A percentile compares a stretch with the other conserved stretches of the same genome.
Evolutionary conservation across 768 basidiomycete genomes (phyloP).

Genomic region (Mrakia gelida): DNA sequence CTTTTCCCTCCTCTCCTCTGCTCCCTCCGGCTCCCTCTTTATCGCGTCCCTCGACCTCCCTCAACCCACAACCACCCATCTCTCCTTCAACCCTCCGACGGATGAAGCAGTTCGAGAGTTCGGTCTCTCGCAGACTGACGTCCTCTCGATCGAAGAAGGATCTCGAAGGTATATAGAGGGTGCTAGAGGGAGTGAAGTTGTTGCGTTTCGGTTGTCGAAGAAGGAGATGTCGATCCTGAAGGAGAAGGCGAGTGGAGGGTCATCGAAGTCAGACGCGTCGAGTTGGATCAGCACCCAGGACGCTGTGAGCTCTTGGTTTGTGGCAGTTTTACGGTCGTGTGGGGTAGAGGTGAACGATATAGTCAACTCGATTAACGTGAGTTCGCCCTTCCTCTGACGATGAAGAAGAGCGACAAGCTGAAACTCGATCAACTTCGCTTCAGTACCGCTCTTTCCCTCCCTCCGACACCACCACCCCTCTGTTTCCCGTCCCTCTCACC

Average conservation of each 20-base stretch:
- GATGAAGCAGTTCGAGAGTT: neutral
- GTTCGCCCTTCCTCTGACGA: neutral
- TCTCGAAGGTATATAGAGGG: neutral
- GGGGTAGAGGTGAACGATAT: neutral
- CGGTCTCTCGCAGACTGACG: neutral
- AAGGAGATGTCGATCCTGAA: neutral
- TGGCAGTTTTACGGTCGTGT: neutral
- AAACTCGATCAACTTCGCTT: too few species aligned
- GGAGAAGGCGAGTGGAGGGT: neutral
- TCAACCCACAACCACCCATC: neutral
- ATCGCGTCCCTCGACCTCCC: neutral
- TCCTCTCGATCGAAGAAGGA: constrained; percentile 7
- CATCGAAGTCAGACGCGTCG: neutral
- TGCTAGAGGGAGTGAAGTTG: neutral
- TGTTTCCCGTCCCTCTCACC: neutral
- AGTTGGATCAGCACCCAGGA: neutral
- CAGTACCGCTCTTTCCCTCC: constrained; percentile 12
- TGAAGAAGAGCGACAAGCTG: too few species aligned
- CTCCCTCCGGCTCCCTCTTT: neutral
- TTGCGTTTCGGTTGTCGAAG: neutral
- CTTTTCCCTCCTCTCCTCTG: neutral
- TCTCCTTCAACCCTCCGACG: neutral
- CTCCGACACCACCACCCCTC: neutral
- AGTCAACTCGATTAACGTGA: constrained; percentile 1
- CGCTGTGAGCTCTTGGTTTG: neutral